These are phyloP conservation scores for Evernia prunastri DNA, from an alignment of 495 filamentous ascomycete species.

Conservation along the genomic window DNA sequence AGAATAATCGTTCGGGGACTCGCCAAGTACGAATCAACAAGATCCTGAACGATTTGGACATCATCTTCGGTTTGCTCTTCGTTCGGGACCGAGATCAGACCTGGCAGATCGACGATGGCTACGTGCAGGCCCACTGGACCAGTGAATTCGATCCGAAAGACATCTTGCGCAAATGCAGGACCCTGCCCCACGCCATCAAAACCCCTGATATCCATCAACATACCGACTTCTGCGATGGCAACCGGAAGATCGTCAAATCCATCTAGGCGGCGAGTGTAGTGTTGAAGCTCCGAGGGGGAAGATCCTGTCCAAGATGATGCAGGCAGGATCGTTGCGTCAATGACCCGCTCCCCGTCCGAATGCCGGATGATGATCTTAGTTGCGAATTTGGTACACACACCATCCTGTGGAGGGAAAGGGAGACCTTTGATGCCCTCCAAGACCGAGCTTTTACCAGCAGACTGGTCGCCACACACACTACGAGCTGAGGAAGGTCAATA, in stretches of 20 bases:
- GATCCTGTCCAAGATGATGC: background rate
- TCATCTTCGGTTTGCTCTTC: slow-evolving; percentile 36
- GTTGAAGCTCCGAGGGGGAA: background rate
- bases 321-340: background rate
- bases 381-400: slow-evolving; percentile 60
- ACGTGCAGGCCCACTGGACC: slow-evolving; percentile 55
- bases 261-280: no score
- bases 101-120: slow-evolving; percentile 60
- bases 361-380: slow-evolving; percentile 52
- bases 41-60: slow-evolving; percentile 40
- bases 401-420: slow-evolving; percentile 56
- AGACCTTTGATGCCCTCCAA: slow-evolving; percentile 66
- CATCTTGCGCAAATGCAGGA: slow-evolving; percentile 51
- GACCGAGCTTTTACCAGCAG: slow-evolving; percentile 65
- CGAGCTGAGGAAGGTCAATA: slow-evolving; percentile 62
- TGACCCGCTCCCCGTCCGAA: background rate
- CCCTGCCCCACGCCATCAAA: background rate
- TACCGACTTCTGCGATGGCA: slow-evolving; percentile 35
- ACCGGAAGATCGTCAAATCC: slow-evolving; percentile 30
- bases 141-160: slow-evolving; percentile 56
- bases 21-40: slow-evolving; percentile 54
- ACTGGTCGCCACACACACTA: slow-evolving; percentile 70
- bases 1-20: slow-evolving; percentile 54
- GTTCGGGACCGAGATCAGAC: slow-evolving; percentile 45
- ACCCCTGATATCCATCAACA: slow-evolving; percentile 2